A percentile compares a stretch with the other conserved stretches of the same genome.
These are phyloP conservation scores for Saccharomyces hybrid DNA, from an alignment of 1,139 yeast genomes.

Conservation along the genomic window DNA sequence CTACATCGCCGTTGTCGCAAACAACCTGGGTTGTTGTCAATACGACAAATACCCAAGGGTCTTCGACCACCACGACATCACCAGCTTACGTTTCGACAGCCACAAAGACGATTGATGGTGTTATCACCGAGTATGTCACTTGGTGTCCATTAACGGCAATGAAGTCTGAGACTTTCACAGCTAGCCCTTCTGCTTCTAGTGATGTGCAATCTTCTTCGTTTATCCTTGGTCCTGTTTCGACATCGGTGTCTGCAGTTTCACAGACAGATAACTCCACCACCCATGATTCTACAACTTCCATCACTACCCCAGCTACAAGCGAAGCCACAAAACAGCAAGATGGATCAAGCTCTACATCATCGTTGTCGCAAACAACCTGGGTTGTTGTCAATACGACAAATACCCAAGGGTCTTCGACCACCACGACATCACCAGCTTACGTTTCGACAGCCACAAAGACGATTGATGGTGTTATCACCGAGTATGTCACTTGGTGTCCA, in stretches of 20 bases:
- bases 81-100: conserved; percentile 27
- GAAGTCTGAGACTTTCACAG: neutral
- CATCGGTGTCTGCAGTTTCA: neutral
- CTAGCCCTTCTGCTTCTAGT: neutral
- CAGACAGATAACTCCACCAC: neutral
- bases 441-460: conserved; percentile 37
- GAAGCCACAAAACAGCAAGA: neutral
- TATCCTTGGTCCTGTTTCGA: neutral
- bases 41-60: neutral
- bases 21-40: neutral
- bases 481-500: conserved; percentile 47
- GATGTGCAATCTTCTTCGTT: neutral
- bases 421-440: conserved; percentile 12
- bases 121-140: conserved; percentile 43
- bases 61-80: conserved; percentile 10
- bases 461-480: conserved; percentile 38
- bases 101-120: conserved; percentile 40
- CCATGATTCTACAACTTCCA: neutral
- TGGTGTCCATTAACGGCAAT: conserved; percentile 35
- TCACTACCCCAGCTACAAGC: neutral
- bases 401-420: neutral
- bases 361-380: neutral
- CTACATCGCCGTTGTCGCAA: neutral
- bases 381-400: neutral
- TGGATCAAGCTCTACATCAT: neutral